Evolutionary conservation across 495 filamentous ascomycete genomes (phyloP).

Genomic region (Letharia columbiana): DNA sequence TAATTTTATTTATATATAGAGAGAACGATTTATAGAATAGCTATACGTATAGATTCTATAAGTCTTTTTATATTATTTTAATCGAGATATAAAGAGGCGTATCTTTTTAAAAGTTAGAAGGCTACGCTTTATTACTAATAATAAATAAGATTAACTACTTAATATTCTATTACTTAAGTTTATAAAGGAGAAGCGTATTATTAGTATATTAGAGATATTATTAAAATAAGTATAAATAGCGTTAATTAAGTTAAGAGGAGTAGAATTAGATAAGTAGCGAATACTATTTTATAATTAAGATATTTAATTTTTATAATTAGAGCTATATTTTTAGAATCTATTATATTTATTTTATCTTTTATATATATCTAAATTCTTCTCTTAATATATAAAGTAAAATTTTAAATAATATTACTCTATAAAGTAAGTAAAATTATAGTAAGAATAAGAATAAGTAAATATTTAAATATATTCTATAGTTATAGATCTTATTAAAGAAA

Average conservation of each 20-base stretch:
- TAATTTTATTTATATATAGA: not conserved
- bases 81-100: not conserved
- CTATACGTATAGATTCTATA: not conserved
- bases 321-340: too few species aligned
- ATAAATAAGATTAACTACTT: not conserved
- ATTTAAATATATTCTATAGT: too few species aligned
- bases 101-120: not conserved
- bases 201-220: not conserved
- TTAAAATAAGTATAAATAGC: not conserved
- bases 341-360: too few species aligned
- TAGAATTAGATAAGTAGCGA: not conserved
- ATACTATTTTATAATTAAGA: not conserved
- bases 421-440: too few species aligned
- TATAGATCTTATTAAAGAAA: too few species aligned
- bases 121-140: not conserved
- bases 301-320: not conserved
- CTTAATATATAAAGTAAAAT: too few species aligned
- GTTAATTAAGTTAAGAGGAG: not conserved
- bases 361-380: too few species aligned
- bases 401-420: too few species aligned
- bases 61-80: not conserved
- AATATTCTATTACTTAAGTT: not conserved
- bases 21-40: not conserved
- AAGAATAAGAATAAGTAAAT: too few species aligned
- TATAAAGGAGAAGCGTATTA: not conserved